These are phyloP conservation scores for Cyberlindnera maclurae DNA, from an alignment of 805 yeast genomes.

Conservation along the genomic window DNA sequence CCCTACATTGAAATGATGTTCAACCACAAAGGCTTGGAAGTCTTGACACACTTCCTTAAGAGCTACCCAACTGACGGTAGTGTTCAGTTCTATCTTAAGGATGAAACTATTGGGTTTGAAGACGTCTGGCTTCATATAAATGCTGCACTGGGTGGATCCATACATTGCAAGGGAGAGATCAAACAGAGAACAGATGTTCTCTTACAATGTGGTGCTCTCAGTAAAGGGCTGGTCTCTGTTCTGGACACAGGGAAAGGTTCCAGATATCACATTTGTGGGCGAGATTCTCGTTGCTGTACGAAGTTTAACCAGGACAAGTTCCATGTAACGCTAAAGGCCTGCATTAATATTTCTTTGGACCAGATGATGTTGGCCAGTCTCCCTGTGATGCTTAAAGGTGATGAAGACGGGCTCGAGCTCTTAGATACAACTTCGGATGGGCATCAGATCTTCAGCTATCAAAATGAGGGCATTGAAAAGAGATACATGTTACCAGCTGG, in stretches of 20 bases:
- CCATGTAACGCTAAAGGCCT: conserved; percentile 29
- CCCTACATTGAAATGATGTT: conserved; percentile 39
- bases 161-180: conserved; percentile 27
- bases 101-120: conserved; percentile 44
- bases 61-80: conserved; percentile 33
- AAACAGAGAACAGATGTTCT: conserved; percentile 16
- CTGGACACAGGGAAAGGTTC: not conserved
- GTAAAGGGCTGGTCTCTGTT: not conserved
- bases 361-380: conserved; percentile 4
- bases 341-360: conserved; percentile 28
- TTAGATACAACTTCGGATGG: conserved; percentile 10
- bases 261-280: conserved; percentile 17
- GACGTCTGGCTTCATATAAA: conserved; percentile 40
- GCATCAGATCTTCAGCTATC: conserved; percentile 22
- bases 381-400: conserved; percentile 6
- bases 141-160: conserved; percentile 15
- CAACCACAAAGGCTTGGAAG: conserved; percentile 35
- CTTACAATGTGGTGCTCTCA: conserved; percentile 4
- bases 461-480: not conserved
- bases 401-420: conserved; percentile 18
- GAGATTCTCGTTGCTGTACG: conserved; percentile 1
- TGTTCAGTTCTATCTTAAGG: conserved; percentile 34
- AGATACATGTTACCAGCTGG: conserved; percentile 27
- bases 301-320: conserved; percentile 3
- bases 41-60: conserved; percentile 28